Evolutionary conservation across 306 rosid species (phyloP), one percentile per base, ranked within the genome.

Genomic region (Arachis stenosperma): DNA sequence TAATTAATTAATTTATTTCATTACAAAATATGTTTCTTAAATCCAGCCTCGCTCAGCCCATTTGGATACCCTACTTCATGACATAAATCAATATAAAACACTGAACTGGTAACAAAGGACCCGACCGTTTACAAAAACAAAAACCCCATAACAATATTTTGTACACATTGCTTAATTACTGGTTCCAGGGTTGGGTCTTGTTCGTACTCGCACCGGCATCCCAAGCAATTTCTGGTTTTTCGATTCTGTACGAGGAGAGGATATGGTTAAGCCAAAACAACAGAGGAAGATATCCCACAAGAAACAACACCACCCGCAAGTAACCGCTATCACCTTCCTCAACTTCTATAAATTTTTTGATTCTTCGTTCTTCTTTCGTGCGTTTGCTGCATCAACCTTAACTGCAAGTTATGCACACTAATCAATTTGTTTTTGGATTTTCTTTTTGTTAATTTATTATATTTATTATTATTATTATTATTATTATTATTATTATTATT

Each of bases 251-350:
- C 62, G 61, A 79, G 41, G 29, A 52, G 29, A 52, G 8, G 60
- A n/a, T 22, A 84, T 84, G 87, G 84, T 60, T 68, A 84, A 84
- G 71, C 70, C 70, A 29, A 83, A 83, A 67, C 84, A 80, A 63
- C 87, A 80, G 75, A 83, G 79, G 84, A 83, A 83, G 79, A 74
- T 3, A 73, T 12, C 81, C 4, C 79, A 78, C 72, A 82, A 83
- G 80, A 74, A 67, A 61, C 83, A 68, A n/a, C 78, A 66, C 39
- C 57, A 61, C 5, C 79, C 76, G 3, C 83, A 83, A 59, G 86
- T 83, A 78, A 8, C 8, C 46, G 5, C 9, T 8, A 42, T 9
- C 0, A 33, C 29, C 61, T 75, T 40, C 15, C 61, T 70, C 53
- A 61, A 9, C 54, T 73, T 59, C 27, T 29, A 5, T 33, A 7